Evolutionary conservation across 75 land plant genomes (phyloP).

Genomic region (Gnetum montanum): DNA sequence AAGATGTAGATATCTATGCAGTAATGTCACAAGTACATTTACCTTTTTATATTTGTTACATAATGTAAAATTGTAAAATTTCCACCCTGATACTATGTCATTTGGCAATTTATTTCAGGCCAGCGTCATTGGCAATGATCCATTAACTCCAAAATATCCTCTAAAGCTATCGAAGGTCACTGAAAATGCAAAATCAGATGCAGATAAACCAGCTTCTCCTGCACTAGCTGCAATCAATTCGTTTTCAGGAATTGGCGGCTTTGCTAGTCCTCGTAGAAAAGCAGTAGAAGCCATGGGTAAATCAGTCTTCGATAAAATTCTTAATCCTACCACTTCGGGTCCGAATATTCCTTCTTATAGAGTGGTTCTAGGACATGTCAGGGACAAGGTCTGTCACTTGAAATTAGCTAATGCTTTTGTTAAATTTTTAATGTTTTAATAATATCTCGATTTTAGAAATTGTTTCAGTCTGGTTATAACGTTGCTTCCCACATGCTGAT

Average conservation of each 20-base stretch:
- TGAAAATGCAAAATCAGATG: conserved; percentile 8
- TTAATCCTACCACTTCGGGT: conserved; percentile 63
- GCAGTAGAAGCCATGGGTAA: conserved; percentile 59
- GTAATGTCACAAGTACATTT: no score
- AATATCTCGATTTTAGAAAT: background rate
- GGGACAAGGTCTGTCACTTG: conserved; percentile 52
- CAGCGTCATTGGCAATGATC: background rate
- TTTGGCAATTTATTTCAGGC: background rate
- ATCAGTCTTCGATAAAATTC: conserved; percentile 76
- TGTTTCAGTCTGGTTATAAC: background rate
- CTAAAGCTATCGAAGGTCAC: background rate
- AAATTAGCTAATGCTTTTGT: background rate
- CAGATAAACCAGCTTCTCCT: background rate
- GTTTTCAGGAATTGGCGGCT: conserved; percentile 11
- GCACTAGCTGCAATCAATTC: conserved; percentile 1
- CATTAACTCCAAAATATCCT: background rate
- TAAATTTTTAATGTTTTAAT: no score
- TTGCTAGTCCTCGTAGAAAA: conserved; percentile 46
- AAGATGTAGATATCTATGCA: no score
- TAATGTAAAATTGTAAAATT: no score
- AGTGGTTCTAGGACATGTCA: conserved; percentile 80
- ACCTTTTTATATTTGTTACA: no score
- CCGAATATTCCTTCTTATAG: conserved; percentile 90
- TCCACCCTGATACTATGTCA: background rate
- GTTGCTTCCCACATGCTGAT: no score